Evolutionary conservation across 1,139 yeast species (phyloP), one percentile per base, ranked within the genome.

Genomic region (Pichia sp.): DNA sequence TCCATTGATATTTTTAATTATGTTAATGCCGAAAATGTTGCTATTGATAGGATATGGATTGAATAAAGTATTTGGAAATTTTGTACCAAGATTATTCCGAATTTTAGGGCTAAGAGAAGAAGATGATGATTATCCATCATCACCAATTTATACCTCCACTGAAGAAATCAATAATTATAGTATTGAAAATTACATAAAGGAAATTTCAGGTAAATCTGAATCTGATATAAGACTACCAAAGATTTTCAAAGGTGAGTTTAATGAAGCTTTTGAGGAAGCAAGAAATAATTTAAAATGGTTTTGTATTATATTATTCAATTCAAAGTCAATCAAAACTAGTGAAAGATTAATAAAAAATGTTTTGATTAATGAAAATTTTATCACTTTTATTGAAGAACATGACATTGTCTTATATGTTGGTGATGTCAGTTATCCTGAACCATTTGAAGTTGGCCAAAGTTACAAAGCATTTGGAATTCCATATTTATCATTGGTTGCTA

Each of bases 371-470:
- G 61, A 62, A 0, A 53, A 52, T 9, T 74, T 79, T 56, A 56
- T 61, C 28, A 62, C 63, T 16, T 63, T 74, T 34, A 68, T 77
- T 54, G 64, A 69, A 47, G 70, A 70, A 38, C 60, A 65, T 33
- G 64, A 70, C 31, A 73, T 79, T 0, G 61, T 68, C 3, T 67
- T 71, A 53, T 73, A 75, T 44, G 63, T 69, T 16, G 71, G 82
- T 2, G 79, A 71, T 58, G 67, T 75, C 18, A 61, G 64, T 27
- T 70, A 72, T 51, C 78, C 82, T 0, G 84, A 81, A 61, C 73
- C 80, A 2, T 74, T 68, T 61, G 81, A 77, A 58, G 73, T 81
- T 19, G 83, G 80, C 3, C 62, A 63, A 34, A 66, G 73, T 3
- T 80, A 79, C 63, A 67, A 64, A 42, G 71, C 67, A 6, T 65